Conservation (phyloP, 371 early-diverging fungal species). For the Blastocladiella emersonii region DNA sequence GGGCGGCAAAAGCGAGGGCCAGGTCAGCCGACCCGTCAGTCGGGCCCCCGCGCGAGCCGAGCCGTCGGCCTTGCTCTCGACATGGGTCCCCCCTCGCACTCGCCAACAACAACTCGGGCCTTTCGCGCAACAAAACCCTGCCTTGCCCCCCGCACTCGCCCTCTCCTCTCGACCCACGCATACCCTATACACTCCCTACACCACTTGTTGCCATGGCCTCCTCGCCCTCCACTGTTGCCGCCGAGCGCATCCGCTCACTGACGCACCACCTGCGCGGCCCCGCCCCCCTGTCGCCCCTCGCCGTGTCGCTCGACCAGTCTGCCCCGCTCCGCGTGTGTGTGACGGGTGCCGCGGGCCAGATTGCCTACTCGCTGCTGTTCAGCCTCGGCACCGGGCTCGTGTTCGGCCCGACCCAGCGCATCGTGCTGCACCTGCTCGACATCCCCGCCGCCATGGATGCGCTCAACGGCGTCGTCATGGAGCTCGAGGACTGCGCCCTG, state of each 20-base stretch:
- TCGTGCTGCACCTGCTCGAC: slow-evolving; percentile 2
- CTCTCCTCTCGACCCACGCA: no score
- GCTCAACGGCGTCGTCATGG: background rate
- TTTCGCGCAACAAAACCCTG: no score
- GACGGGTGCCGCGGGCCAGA: background rate
- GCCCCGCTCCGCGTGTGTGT: background rate
- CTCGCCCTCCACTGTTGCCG: no score
- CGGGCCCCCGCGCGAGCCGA: no score
- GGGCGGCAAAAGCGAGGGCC: no score
- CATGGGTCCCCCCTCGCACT: no score
- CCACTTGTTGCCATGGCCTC: no score
- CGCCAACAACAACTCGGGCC: no score
- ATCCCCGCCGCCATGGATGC: background rate
- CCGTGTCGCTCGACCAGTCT: background rate
- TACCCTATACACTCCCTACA: no score
- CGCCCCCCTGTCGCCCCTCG: background rate
- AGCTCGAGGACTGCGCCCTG: slow-evolving; percentile 2
- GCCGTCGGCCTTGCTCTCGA: no score
- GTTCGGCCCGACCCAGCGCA: background rate
- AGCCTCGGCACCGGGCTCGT: background rate
- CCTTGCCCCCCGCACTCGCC: no score
- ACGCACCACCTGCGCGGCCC: background rate
- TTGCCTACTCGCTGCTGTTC: slow-evolving; percentile 6
- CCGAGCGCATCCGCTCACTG: background rate
- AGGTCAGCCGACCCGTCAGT: no score